Conservation (phyloP, 192 early-diverging fungal genomes). For the Phlyctochytrium bullatum region DNA sequence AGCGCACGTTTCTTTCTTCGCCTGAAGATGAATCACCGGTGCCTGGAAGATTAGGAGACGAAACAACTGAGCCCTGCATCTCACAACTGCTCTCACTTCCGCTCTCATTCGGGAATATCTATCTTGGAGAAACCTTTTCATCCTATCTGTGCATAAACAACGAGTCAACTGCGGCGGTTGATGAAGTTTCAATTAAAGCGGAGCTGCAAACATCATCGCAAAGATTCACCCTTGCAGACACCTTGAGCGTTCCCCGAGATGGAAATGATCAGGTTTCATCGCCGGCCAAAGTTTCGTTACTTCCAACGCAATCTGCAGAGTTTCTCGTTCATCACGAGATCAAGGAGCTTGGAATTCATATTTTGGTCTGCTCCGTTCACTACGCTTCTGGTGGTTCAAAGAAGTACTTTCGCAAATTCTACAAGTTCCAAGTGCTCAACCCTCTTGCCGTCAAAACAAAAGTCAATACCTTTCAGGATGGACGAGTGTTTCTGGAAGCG, state of each 20-base stretch:
- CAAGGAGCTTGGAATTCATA: constrained; percentile 91
- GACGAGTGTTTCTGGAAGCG: constrained; percentile 74
- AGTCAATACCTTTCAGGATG: constrained; percentile 70
- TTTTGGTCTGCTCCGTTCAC: constrained; percentile 82
- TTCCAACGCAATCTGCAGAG: constrained; percentile 69
- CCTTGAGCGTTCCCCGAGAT: constrained; percentile 26
- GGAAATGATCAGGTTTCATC: neutral
- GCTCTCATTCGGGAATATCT: constrained; percentile 86
- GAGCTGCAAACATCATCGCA: constrained; percentile 87
- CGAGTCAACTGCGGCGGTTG: constrained; percentile 64
- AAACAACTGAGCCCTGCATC: constrained; percentile 27
- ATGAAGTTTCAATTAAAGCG: constrained; percentile 72
- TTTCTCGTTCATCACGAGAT: constrained; percentile 88
- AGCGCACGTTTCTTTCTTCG: neutral
- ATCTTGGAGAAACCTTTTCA: constrained; percentile 89
- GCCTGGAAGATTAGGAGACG: neutral
- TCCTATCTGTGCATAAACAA: constrained; percentile 88
- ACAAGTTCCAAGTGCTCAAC: constrained; percentile 95
- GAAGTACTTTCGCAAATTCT: constrained; percentile 82
- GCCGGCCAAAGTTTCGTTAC: constrained; percentile 47
- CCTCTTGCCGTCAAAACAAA: constrained; percentile 96
- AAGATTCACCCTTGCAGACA: constrained; percentile 72
- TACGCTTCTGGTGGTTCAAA: constrained; percentile 62
- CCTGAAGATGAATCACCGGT: neutral
- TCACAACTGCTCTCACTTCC: constrained; percentile 76